Percentiles rank a stretch among this genome's conserved stretches.
Conservation (phyloP, 805 yeast genomes). For the Nakazawaea wickerhamii region DNA sequence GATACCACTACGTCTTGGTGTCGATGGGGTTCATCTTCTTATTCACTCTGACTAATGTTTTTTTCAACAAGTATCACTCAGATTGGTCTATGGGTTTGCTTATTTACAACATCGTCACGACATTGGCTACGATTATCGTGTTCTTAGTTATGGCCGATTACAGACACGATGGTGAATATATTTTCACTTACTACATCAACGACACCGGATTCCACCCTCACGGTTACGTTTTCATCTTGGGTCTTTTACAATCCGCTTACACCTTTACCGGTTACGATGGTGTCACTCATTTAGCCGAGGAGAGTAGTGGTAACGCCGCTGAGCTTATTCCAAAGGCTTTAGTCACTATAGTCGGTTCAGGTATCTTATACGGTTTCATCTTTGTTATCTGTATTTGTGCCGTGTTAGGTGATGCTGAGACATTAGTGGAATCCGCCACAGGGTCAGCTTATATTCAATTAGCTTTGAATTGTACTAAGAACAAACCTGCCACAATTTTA, state of each 20-base stretch:
- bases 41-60: constrained; percentile 19
- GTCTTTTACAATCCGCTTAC: constrained; percentile 22
- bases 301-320: constrained; percentile 23
- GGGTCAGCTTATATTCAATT: constrained; percentile 24
- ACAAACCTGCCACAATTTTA: constrained; percentile 24
- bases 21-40: constrained; percentile 21
- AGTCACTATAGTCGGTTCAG: constrained; percentile 23
- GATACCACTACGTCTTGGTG: constrained; percentile 19
- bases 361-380: constrained; percentile 26
- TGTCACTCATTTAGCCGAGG: constrained; percentile 31
- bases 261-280: constrained; percentile 30
- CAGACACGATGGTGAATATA: constrained; percentile 21
- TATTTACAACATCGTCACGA: constrained; percentile 18
- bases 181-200: constrained; percentile 22
- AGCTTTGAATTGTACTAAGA: constrained; percentile 21
- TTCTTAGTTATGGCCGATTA: constrained; percentile 19
- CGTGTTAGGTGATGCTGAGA: constrained; percentile 18
- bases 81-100: constrained; percentile 18
- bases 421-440: constrained; percentile 17
- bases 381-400: constrained; percentile 28
- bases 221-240: constrained; percentile 23
- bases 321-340: constrained; percentile 30
- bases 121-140: constrained; percentile 17
- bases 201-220: constrained; percentile 21
- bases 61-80: constrained; percentile 20